Percentiles rank a stretch among this genome's conserved stretches.
Evolutionary conservation across 1,139 yeast species (phyloP).

Genomic region (Diutina siamensis): DNA sequence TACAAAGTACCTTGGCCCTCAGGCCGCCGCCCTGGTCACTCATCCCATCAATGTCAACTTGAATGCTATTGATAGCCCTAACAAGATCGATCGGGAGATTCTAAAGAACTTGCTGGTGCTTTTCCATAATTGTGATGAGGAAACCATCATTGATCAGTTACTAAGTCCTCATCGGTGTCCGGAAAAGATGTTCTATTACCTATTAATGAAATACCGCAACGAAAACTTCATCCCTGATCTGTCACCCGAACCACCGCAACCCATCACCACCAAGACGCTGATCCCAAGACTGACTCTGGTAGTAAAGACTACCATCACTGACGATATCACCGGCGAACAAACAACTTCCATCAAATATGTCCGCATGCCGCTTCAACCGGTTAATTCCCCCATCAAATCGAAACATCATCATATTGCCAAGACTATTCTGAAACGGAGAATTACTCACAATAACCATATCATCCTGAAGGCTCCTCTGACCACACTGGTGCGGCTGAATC

Average conservation of each 20-base stretch:
- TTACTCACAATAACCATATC: constrained; percentile 4
- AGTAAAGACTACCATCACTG: constrained; percentile 30
- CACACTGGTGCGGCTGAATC: constrained; percentile 3
- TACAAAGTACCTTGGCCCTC: constrained; percentile 40
- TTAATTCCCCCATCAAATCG: background rate
- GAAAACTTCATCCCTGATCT: constrained; percentile 23
- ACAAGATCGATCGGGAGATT: constrained; percentile 70
- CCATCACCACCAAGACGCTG: constrained; percentile 7
- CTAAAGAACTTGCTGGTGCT: constrained; percentile 75
- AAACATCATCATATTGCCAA: background rate
- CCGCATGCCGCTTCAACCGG: background rate
- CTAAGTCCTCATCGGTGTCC: constrained; percentile 52
- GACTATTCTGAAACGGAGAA: background rate
- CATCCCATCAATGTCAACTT: constrained; percentile 18
- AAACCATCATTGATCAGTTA: constrained; percentile 47
- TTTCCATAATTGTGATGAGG: constrained; percentile 78
- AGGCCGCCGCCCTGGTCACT: constrained; percentile 14
- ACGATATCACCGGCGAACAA: constrained; percentile 14
- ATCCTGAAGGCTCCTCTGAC: background rate
- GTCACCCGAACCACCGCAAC: constrained; percentile 13
- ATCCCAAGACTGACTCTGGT: constrained; percentile 36
- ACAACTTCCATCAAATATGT: constrained; percentile 15
- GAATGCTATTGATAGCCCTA: constrained; percentile 37
- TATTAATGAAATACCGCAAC: constrained; percentile 73
- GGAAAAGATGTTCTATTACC: constrained; percentile 83